phyloP scores from a whole-genome alignment of 768 basidiomycete species.

The Rickenella mellea region DNA sequence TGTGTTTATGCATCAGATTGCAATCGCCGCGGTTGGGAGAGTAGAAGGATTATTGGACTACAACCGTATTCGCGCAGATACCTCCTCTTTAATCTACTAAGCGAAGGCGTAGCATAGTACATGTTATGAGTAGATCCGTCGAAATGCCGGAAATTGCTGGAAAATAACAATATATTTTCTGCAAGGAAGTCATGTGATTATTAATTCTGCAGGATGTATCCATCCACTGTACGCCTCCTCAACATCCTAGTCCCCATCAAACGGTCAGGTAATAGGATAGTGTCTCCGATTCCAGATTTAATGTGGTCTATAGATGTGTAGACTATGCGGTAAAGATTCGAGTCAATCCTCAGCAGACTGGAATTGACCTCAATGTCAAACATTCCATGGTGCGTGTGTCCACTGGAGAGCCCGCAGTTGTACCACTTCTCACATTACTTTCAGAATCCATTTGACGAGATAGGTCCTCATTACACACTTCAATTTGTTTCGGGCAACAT shows the following conservation, averaged over 20 bases:
- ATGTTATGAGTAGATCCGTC: background rate
- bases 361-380: conserved; percentile 94
- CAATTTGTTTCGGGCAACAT: background rate
- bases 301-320: conserved; percentile 51
- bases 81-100: conserved; percentile 73
- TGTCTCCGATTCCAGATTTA: background rate
- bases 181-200: background rate
- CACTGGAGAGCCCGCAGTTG: background rate
- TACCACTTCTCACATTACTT: background rate
- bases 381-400: conserved; percentile 81
- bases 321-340: conserved; percentile 99
- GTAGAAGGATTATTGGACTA: conserved; percentile 93
- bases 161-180: background rate
- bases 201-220: too few species aligned
- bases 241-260: conserved; percentile 95
- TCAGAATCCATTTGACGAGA: conserved; percentile 98
- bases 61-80: conserved; percentile 77
- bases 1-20: conserved; percentile 38
- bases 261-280: conserved; percentile 37
- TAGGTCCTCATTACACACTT: conserved; percentile 47
- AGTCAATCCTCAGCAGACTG: conserved; percentile 90
- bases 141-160: background rate
- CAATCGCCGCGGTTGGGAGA: conserved; percentile 82
- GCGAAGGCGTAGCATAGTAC: background rate
- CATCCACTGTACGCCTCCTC: conserved; percentile 60